A percentile compares a stretch with the other conserved stretches of the same genome.
phyloP scores from a whole-genome alignment of 2,329 filamentous ascomycete species.

The Furcasterigmium furcatum region DNA sequence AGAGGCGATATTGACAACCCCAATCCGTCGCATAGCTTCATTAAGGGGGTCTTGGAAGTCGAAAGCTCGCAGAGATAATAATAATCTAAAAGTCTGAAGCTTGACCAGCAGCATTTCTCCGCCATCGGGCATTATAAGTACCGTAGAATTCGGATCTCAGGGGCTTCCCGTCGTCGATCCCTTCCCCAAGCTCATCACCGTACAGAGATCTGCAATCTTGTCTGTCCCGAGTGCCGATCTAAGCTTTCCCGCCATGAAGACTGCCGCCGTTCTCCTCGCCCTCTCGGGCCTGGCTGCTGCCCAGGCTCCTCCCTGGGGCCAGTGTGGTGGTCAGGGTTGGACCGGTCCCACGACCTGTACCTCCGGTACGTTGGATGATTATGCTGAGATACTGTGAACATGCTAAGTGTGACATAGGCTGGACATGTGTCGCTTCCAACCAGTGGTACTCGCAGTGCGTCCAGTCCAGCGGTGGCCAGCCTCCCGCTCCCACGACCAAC shows the following conservation, averaged over 20 bases:
- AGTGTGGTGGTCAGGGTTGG: conserved; percentile 24
- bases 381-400: conserved; percentile 1
- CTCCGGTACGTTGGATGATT: conserved; percentile 10
- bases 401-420: conserved; percentile 4
- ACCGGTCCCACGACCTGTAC: conserved; percentile 14
- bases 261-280: conserved; percentile 3
- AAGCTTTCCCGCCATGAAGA: not conserved
- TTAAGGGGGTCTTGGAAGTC: too few species aligned
- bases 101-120: not conserved
- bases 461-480: not conserved
- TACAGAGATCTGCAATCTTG: not conserved
- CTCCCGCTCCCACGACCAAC: not conserved
- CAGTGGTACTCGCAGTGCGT: conserved; percentile 24
- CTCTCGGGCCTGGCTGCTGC: not conserved
- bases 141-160: not conserved
- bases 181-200: not conserved
- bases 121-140: not conserved
- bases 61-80: not conserved
- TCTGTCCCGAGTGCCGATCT: not conserved
- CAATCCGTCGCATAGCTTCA: too few species aligned
- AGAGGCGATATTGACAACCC: not conserved
- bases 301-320: conserved; percentile 22
- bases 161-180: not conserved
- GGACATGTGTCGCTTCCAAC: conserved; percentile 18
- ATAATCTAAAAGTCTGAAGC: not conserved